Evolutionary conservation across 805 yeast species (phyloP), one percentile per base, ranked within the genome.

Genomic region (Metschnikowia aberdeeniae): DNA sequence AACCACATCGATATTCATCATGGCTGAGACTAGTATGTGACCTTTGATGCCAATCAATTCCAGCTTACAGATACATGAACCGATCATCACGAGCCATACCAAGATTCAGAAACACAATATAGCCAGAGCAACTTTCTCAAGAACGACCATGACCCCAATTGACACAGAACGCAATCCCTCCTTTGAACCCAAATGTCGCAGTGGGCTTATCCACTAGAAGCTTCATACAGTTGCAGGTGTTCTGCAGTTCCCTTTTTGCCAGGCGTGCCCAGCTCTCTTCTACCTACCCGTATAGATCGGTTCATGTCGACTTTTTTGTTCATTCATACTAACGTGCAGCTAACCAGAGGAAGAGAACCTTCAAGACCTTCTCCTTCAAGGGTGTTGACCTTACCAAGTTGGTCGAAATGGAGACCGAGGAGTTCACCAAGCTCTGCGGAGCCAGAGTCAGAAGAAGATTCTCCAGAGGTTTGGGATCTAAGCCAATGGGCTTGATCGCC

Each of bases 371-470:
- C 87, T 84, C 96, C 64, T 93, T 81, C 96, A 89, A 93, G 77
- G 99, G 99, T 76, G 96, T 93, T 71, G 97, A 90, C 75, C 86
- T 93, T 70, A 84, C 84, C 69, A 89, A 92, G 72, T 82, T 93
- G 71, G 80, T 92, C 72, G 93, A 86, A 76, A 79, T 92, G 82
- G 79, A 88, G 75, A 87, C 89, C 66, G 97, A 92, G 80, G 97
- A 93, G 69, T 93, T 93, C 78, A 84, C 92, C 76, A 86, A 92
- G 76, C 81, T 93, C 72, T 89, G 96, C 70, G 89, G 86, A 70
- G 95, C 99, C 69, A 89, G 99, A 82, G 97, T 92, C 72, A 92
- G 98, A 86, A 88, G 99, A 88, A 90, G 96, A 86, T 89, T 92
- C 80, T 86, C 89, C 75, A 86, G 96, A 81, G 98, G 98, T 80